Percentiles rank a stretch among this genome's conserved stretches.
These are phyloP conservation scores for Bipolaris bicolor DNA, from an alignment of 2,329 filamentous ascomycete genomes.

Conservation along the genomic window DNA sequence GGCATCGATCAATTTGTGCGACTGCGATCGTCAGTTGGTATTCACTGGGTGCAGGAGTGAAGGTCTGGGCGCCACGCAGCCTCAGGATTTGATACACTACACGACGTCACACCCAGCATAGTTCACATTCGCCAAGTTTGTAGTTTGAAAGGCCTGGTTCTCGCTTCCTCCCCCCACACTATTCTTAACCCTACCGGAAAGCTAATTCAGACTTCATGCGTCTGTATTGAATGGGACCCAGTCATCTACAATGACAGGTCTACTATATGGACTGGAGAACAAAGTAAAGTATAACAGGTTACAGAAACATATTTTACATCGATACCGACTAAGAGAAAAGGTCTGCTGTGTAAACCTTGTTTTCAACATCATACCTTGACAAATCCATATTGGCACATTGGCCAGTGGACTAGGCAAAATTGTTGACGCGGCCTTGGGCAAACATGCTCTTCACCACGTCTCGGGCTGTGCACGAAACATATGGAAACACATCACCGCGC, in stretches of 20 bases:
- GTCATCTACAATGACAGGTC: not conserved
- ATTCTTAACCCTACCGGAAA: not conserved
- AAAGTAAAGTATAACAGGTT: too few relatives aligned
- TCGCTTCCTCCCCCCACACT: conserved; percentile 2
- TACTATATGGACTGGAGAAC: not conserved
- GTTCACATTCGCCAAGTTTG: not conserved
- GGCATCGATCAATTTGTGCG: not conserved
- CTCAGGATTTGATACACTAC: not conserved
- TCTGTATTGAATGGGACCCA: not conserved
- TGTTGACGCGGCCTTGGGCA: not conserved
- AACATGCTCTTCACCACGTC: not conserved
- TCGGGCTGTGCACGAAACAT: not conserved
- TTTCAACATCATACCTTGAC: too few relatives aligned
- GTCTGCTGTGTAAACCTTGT: not conserved
- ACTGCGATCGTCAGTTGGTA: not conserved
- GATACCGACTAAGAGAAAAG: too few relatives aligned
- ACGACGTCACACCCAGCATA: conserved; percentile 10
- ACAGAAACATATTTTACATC: not conserved
- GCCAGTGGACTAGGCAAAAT: too few relatives aligned
- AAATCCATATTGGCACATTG: not conserved
- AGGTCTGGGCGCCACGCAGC: not conserved
- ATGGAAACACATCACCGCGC: not conserved
- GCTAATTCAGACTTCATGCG: conserved; percentile 4
- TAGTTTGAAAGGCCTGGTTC: conserved; percentile 2
- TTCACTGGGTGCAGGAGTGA: not conserved